Evolutionary conservation across 2,329 filamentous ascomycete species (phyloP).

Genomic region (Ceratocystiopsis minuta): DNA sequence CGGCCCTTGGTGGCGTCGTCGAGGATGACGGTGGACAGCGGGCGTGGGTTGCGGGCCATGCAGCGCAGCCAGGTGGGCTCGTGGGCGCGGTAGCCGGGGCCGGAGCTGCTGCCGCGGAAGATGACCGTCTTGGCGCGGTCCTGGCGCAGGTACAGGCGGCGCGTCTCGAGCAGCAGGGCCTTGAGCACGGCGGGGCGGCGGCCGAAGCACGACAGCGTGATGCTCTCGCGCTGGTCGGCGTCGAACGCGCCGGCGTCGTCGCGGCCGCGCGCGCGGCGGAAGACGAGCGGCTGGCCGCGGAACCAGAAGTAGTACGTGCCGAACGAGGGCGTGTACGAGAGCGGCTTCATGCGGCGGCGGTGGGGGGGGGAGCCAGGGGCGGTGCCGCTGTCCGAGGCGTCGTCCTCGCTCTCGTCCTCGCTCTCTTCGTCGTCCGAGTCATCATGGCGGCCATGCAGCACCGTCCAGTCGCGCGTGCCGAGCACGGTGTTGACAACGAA

Average conservation of each 20-base stretch:
- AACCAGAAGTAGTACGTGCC: slow-evolving; percentile 55
- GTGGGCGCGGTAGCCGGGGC: slow-evolving; percentile 12
- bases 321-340: slow-evolving; percentile 48
- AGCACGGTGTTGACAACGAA: slow-evolving; percentile 49
- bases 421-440: slow-evolving; percentile 17
- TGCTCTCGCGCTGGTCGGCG: slow-evolving; percentile 31
- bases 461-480: slow-evolving; percentile 31
- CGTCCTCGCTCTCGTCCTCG: slow-evolving; percentile 11
- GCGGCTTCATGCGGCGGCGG: slow-evolving; percentile 18
- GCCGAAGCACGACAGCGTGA: slow-evolving; percentile 43
- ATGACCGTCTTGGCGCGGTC: slow-evolving; percentile 47
- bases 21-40: slow-evolving; percentile 48
- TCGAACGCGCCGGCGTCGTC: slow-evolving; percentile 16
- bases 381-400: slow-evolving; percentile 9
- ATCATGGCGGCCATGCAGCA: slow-evolving; percentile 15
- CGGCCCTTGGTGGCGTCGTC: slow-evolving; percentile 40
- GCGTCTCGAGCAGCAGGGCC: slow-evolving; percentile 41
- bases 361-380: slow-evolving; percentile 1
- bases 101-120: slow-evolving; percentile 35
- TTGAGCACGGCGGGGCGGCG: slow-evolving; percentile 42
- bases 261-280: slow-evolving; percentile 32
- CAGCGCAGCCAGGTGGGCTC: slow-evolving; percentile 42
- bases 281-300: slow-evolving; percentile 36
- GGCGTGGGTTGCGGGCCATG: slow-evolving; percentile 40
- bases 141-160: slow-evolving; percentile 33